Conservation (phyloP, 1,284 basidiomycete species). For the Melampsora medusae region DNA sequence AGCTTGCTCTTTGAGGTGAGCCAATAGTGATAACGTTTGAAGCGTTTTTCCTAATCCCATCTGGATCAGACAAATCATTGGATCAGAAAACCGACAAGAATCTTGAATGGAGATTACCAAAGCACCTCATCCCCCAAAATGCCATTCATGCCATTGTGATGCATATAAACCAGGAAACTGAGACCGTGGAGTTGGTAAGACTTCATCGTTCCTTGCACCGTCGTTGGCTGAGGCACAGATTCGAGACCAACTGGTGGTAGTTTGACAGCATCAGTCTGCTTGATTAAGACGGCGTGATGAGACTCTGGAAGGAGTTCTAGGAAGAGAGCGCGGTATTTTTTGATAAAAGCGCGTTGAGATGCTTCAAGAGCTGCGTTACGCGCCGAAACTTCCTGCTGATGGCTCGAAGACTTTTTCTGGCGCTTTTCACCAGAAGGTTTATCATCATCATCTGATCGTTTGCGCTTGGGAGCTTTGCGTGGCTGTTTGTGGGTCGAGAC, state of each 20-base stretch:
- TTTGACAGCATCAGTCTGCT: not conserved
- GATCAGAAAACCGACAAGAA: not conserved
- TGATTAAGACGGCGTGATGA: not conserved
- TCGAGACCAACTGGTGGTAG: not conserved
- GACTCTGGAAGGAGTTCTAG: constrained; percentile 6
- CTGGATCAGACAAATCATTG: not conserved
- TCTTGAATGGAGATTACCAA: constrained; percentile 48
- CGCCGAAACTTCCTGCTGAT: not conserved
- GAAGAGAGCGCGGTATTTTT: constrained; percentile 5
- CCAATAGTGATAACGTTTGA: constrained; percentile 65
- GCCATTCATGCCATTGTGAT: constrained; percentile 65
- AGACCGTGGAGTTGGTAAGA: constrained; percentile 60
- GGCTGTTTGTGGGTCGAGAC: not conserved
- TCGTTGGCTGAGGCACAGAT: constrained; percentile 4
- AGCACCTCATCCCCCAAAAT: constrained; percentile 66
- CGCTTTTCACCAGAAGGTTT: not conserved
- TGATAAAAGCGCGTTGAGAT: not conserved
- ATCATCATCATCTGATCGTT: not conserved
- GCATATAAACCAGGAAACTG: constrained; percentile 63
- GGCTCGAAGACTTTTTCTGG: not conserved
- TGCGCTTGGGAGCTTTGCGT: not conserved
- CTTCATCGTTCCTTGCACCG: constrained; percentile 31
- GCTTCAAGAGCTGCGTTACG: not conserved
- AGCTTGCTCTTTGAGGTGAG: constrained; percentile 60
- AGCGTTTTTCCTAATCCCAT: constrained; percentile 61